Percentiles rank a stretch among this genome's conserved stretches.
Evolutionary conservation across 768 basidiomycete genomes (phyloP).

Genomic region (Tricholoma saponaceum): DNA sequence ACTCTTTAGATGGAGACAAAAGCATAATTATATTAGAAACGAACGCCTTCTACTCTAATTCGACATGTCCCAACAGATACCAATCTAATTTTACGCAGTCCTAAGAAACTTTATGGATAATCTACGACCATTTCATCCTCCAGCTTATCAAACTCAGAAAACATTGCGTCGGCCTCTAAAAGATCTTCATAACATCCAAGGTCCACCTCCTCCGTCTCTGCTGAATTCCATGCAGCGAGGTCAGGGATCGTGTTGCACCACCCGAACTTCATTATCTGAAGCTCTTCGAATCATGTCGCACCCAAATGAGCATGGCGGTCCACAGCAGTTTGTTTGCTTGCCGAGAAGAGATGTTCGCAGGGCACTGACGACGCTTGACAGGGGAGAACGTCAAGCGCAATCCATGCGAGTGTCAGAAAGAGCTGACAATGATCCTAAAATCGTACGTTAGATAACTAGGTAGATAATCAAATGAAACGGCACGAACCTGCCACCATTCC

Average conservation of each 20-base stretch:
- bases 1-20: background rate
- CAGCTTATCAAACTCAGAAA: background rate
- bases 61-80: background rate
- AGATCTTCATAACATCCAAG: conserved; percentile 5
- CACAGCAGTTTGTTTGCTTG: background rate
- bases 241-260: background rate
- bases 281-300: background rate
- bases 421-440: background rate
- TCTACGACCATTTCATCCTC: background rate
- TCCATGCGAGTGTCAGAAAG: conserved; percentile 9
- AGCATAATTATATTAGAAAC: background rate
- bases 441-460: background rate
- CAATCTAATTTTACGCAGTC: background rate
- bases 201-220: conserved; percentile 2
- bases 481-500: background rate
- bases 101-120: background rate
- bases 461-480: background rate
- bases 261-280: conserved; percentile 1
- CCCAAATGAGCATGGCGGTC: background rate
- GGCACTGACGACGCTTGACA: conserved; percentile 17
- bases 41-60: background rate
- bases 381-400: conserved; percentile 4
- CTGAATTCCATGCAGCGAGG: conserved; percentile 46
- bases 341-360: conserved; percentile 15
- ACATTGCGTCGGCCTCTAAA: background rate